These are phyloP conservation scores for Brettanomyces sp. DNA, from an alignment of 805 yeast species.

Conservation along the genomic window DNA sequence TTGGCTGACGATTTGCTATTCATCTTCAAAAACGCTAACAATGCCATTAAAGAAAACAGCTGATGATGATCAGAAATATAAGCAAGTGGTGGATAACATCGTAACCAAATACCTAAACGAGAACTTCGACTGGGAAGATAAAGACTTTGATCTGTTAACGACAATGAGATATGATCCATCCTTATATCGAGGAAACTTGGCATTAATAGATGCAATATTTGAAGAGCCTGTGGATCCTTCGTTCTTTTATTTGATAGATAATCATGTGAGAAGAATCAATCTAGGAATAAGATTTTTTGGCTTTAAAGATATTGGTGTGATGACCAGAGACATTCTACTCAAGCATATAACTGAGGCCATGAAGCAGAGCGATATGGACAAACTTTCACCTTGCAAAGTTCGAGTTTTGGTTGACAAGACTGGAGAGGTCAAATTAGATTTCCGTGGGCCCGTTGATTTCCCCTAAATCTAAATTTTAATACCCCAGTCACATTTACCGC, in stretches of 20 bases:
- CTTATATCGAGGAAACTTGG: slow-evolving; percentile 23
- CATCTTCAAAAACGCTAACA: not conserved
- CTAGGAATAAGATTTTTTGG: slow-evolving; percentile 47
- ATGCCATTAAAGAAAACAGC: not conserved
- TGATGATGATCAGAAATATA: not conserved
- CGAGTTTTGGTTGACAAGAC: slow-evolving; percentile 32
- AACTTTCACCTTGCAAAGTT: slow-evolving; percentile 33
- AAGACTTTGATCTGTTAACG: slow-evolving; percentile 46
- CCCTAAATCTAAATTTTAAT: slow-evolving; percentile 1
- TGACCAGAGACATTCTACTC: slow-evolving; percentile 36
- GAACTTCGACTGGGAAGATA: not conserved
- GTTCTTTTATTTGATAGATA: slow-evolving; percentile 51
- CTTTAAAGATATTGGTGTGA: slow-evolving; percentile 20
- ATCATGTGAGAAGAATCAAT: slow-evolving; percentile 54
- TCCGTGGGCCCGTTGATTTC: slow-evolving; percentile 10
- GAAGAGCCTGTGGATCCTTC: slow-evolving; percentile 18
- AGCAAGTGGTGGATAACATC: not conserved
- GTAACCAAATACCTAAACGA: not conserved
- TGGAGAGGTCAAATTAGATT: slow-evolving; percentile 24
- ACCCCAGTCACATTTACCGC: slow-evolving; percentile 41
- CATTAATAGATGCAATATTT: slow-evolving; percentile 17
- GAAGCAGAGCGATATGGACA: slow-evolving; percentile 14
- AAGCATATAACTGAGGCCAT: slow-evolving; percentile 31
- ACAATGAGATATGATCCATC: slow-evolving; percentile 72
- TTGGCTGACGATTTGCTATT: too few species aligned